These are phyloP conservation scores for Agrocybe praecox DNA, from an alignment of 768 basidiomycete species.

Conservation along the genomic window DNA sequence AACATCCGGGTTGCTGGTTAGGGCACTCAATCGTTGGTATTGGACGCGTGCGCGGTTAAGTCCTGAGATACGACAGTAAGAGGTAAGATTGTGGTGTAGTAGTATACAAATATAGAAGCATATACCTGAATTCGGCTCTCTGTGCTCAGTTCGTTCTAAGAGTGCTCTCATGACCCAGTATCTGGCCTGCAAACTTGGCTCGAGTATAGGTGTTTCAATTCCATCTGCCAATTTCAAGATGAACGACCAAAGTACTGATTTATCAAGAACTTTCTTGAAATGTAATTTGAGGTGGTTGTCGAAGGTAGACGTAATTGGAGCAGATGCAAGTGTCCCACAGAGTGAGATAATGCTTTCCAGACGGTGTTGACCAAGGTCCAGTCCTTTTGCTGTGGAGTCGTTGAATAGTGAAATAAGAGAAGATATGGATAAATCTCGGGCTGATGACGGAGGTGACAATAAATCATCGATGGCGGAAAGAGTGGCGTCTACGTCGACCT, in stretches of 20 bases:
- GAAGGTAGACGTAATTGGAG: not conserved
- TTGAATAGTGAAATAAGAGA: conserved; percentile 2
- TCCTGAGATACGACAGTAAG: not conserved
- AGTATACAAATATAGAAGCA: not conserved
- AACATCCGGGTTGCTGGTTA: conserved; percentile 26
- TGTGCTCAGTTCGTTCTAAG: conserved; percentile 1
- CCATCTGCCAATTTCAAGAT: conserved; percentile 1
- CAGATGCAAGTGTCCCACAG: conserved; percentile 1
- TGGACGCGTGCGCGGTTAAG: not conserved
- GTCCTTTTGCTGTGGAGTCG: not conserved
- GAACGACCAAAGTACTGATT: conserved; percentile 1
- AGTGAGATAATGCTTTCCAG: conserved; percentile 1
- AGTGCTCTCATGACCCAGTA: conserved; percentile 61
- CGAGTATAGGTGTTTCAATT: not conserved
- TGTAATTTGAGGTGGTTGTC: not conserved
- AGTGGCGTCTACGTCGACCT: not conserved
- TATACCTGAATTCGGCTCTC: conserved; percentile 7
- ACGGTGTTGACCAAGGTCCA: not conserved
- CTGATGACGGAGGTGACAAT: not conserved
- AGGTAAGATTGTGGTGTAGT: not conserved
- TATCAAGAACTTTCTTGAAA: not conserved
- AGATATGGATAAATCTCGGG: not conserved
- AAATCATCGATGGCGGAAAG: not conserved
- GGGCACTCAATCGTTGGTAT: not conserved
- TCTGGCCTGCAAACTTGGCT: conserved; percentile 38